These are phyloP conservation scores for Xylaria sp. DNA, from an alignment of 2,329 filamentous ascomycete genomes.

Conservation along the genomic window DNA sequence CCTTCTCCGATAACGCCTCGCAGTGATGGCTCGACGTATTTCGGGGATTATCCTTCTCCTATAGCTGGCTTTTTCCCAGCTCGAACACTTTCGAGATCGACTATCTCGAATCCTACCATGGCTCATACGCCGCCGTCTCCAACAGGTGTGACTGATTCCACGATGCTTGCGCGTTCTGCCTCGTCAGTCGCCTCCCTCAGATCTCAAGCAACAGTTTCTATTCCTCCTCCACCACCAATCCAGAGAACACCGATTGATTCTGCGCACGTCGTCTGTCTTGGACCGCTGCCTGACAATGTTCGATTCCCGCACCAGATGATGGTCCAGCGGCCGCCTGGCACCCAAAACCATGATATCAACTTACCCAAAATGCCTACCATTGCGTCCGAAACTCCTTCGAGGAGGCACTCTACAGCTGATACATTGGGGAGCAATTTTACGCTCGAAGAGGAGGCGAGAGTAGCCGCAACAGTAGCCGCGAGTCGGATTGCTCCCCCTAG, in stretches of 20 bases:
- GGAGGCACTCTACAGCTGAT: slow-evolving; percentile 50
- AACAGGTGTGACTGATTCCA: slow-evolving; percentile 44
- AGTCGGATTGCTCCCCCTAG: background rate
- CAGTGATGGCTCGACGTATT: slow-evolving; percentile 56
- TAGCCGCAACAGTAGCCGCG: slow-evolving; percentile 21
- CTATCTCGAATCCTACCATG: slow-evolving; percentile 44
- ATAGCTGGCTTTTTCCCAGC: slow-evolving; percentile 53
- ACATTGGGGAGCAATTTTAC: slow-evolving; percentile 69
- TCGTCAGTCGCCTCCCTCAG: slow-evolving; percentile 45
- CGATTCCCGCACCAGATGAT: slow-evolving; percentile 51
- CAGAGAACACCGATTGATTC: slow-evolving; percentile 65
- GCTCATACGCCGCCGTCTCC: slow-evolving; percentile 42
- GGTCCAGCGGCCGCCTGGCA: slow-evolving; percentile 44
- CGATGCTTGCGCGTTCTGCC: slow-evolving; percentile 44
- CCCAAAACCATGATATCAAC: slow-evolving; percentile 45
- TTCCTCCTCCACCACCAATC: slow-evolving; percentile 50
- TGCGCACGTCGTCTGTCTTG: slow-evolving; percentile 64
- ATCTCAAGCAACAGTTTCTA: slow-evolving; percentile 36
- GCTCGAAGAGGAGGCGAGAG: slow-evolving; percentile 60
- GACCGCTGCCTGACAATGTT: slow-evolving; percentile 63
- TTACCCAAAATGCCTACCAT: slow-evolving; percentile 46
- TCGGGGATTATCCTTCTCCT: slow-evolving; percentile 57
- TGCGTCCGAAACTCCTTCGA: slow-evolving; percentile 42
- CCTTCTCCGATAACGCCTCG: slow-evolving; percentile 62
- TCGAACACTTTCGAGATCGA: slow-evolving; percentile 45